A percentile compares a stretch with the other conserved stretches of the same genome.
phyloP scores from a whole-genome alignment of 768 basidiomycete species.

The Crassisporium funariophilum region DNA sequence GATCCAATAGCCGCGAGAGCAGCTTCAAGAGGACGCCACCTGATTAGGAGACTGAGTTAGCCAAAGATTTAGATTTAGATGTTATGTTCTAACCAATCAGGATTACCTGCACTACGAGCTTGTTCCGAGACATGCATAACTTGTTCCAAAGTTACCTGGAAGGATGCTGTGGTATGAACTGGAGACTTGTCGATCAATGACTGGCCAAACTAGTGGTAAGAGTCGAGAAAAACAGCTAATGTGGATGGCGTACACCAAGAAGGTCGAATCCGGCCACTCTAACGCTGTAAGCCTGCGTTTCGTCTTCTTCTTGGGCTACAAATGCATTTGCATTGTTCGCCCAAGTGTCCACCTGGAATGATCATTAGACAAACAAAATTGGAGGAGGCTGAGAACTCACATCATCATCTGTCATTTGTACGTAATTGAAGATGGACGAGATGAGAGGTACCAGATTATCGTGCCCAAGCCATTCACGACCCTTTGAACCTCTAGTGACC shows the following conservation, averaged over 20 bases:
- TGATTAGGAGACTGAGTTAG: conserved; percentile 27
- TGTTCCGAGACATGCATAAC: conserved; percentile 61
- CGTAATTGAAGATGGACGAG: conserved; percentile 61
- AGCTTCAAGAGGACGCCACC: conserved; percentile 94
- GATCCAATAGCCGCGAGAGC: conserved; percentile 81
- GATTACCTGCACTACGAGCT: conserved; percentile 52
- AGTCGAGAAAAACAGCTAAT: background rate
- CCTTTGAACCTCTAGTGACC: conserved; percentile 63
- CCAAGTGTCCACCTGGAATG: conserved; percentile 85
- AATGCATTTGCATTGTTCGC: conserved; percentile 87
- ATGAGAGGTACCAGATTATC: conserved; percentile 55
- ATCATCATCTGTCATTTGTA: conserved; percentile 90
- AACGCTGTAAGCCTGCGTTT: conserved; percentile 78
- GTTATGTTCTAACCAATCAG: conserved; percentile 67
- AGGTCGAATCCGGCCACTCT: conserved; percentile 86
- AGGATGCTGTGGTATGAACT: conserved; percentile 48
- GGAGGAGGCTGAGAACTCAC: conserved; percentile 43
- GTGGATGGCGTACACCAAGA: conserved; percentile 53
- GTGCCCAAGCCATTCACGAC: conserved; percentile 62
- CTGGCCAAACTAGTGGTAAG: conserved; percentile 32
- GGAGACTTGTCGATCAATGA: conserved; percentile 59
- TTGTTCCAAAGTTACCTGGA: conserved; percentile 56
- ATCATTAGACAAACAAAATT: conserved; percentile 3
- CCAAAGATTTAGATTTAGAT: no score
- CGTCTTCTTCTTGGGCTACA: conserved; percentile 93